Base-by-base conservation (phyloP, 768 basidiomycete species). In the Termitomyces bulborhizus region DNA sequence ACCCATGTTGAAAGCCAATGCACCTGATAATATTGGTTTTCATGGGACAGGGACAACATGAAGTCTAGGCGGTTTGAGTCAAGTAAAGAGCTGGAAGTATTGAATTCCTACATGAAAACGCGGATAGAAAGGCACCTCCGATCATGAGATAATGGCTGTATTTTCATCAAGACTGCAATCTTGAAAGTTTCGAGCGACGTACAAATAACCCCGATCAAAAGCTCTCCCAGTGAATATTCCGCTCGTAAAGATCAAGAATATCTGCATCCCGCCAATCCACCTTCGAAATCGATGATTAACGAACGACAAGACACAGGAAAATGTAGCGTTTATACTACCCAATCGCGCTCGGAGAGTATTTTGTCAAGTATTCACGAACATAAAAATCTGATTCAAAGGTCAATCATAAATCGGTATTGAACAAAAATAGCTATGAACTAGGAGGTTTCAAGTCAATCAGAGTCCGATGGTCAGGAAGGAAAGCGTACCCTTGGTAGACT, bases 201-300 rank as follows among this genome's bases (percentile, higher is more conserved):
- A 76, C 76, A 79, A 80, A 62, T 80, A 76, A 51, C 81, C 82
- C 18, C 68, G 69, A 51, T 83, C 81, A 58, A 78, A 78, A 6
- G 74, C 63, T 46, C 74, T 68, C 16, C 81, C 80, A 2, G 74
- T 69, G 41, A 77, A 48, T 34, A 79, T 63, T 0, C 80, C 79
- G 37, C 69, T 67, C 1, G 73, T 68, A 32, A 80, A 66, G n/a
- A 75, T 68, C 11, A 82, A 64, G 51, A 75, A 73, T 12, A 79
- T 64, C 51, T 82, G 78, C 7, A 72, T 65, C 32, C 80, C 76
- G 7, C 80, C 82, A 29, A 83, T 68, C 68, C 65, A 72, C 27
- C 68, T 73, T 16, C 5, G 32, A 24, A 32, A 47, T 40, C 36
- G 41, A 55, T 3, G 27, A 58, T 40, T 41, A 51, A 44, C 36